Evolutionary conservation across 441 rosid species (phyloP), one percentile per base, ranked within the genome.

Genomic region (Aleurites moluccanus): DNA sequence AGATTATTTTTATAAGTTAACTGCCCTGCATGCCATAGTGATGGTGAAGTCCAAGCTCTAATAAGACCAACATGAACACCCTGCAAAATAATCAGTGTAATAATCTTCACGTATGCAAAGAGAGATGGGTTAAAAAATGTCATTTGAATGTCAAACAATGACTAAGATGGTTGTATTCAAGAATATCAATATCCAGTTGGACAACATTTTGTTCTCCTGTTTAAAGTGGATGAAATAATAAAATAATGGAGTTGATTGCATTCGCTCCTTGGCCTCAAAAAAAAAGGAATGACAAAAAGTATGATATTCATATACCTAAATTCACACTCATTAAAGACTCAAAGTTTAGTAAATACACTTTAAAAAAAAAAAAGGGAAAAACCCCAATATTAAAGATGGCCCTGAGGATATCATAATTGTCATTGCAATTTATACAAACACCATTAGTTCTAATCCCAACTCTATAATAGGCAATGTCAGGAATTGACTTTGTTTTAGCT

Each of bases 1-100:
- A 61, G 65, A 57, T 65, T 72, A 18, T 70, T 66, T 61, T 79
- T 61, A 57, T 78, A 83, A 77, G 77, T 71, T 9, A 57, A 80
- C 45, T 77, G 85, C 66, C 63, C 72, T 53, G 68, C 75, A 76
- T 72, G 67, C 61, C 77, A 70, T 47, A 61, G 66, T 20, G 81
- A 83, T 35, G 76, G 64, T 45, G 82, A 85, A 81, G 74, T 70
- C 78, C 83, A 77, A 80, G 75, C 85, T 75, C 84, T 81, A 50
- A 65, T 68, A 23, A 79, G 79, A 81, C 84, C 80, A 69, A 77
- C 81, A 72, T 80, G 80, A 85, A 85, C 72, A 38, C 92, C 88
- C 97, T 93, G 85, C 49, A 80, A 79, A 80, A 64, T 72, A 78
- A 33, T 74, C 72, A 28, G 67, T 64, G 30, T 49, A 33, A 49